Percentiles rank a stretch among this genome's conserved stretches.
These are phyloP conservation scores for Verticillium nonalfalfae DNA, from an alignment of 2,329 filamentous ascomycete genomes.

Conservation along the genomic window DNA sequence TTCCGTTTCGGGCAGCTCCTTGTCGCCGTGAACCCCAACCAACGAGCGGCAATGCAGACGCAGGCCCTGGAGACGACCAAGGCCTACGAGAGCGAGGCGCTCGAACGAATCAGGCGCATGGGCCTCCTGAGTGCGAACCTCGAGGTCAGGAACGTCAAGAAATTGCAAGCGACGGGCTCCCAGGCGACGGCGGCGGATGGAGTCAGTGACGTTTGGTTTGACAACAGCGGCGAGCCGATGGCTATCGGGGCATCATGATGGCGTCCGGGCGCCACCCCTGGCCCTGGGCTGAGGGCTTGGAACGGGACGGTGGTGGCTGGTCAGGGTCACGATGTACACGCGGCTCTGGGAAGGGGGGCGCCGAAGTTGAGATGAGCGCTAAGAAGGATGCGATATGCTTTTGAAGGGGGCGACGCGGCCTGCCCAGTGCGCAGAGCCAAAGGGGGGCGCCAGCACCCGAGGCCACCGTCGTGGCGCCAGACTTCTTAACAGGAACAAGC, in stretches of 20 bases:
- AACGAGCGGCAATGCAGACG: constrained; percentile 63
- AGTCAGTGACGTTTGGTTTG: constrained; percentile 27
- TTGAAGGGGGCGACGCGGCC: not conserved
- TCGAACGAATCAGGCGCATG: constrained; percentile 71
- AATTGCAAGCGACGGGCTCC: not conserved
- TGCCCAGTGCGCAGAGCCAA: not conserved
- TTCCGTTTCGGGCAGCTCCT: constrained; percentile 47
- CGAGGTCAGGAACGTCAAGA: constrained; percentile 47
- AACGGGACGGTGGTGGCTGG: not conserved
- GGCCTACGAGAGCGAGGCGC: constrained; percentile 67
- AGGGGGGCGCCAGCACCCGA: not conserved
- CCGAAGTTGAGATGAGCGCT: not conserved
- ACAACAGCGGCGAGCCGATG: constrained; percentile 14
- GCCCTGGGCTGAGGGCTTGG: not conserved
- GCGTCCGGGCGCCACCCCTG: not conserved
- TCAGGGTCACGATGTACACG: not conserved
- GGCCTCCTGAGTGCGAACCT: constrained; percentile 70
- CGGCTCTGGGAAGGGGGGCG: not conserved
- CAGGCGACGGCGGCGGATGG: constrained; percentile 6
- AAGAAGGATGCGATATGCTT: no score
- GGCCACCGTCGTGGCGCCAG: not conserved
- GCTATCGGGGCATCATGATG: not conserved
- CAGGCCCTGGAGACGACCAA: constrained; percentile 62
- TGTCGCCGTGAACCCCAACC: constrained; percentile 61
- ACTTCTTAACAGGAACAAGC: not conserved